A percentile compares a stretch with the other conserved stretches of the same genome.
Evolutionary conservation across 768 basidiomycete genomes (phyloP).

Genomic region (Pluteus cervinus): DNA sequence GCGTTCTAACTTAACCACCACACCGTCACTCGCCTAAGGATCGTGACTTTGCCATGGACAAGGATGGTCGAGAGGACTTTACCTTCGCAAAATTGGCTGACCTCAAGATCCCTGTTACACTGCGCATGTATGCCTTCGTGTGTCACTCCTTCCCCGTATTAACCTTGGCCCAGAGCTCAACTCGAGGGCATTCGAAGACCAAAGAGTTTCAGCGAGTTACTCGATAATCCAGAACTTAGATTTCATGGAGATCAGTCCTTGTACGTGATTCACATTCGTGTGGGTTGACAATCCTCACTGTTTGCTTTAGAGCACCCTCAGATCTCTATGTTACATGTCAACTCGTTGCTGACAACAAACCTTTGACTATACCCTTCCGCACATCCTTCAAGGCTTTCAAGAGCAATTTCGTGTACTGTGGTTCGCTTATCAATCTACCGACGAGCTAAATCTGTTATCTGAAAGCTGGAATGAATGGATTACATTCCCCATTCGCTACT

Average conservation of each 20-base stretch:
- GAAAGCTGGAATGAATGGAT: slow-evolving; percentile 95
- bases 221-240: slow-evolving; percentile 76
- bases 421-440: neutral
- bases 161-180: slow-evolving; percentile 53
- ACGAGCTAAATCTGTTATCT: neutral
- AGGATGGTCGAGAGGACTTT: slow-evolving; percentile 75
- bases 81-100: slow-evolving; percentile 90
- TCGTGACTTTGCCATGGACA: slow-evolving; percentile 32
- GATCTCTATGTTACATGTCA: slow-evolving; percentile 94
- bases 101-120: slow-evolving; percentile 81
- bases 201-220: slow-evolving; percentile 67
- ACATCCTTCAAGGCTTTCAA: slow-evolving; percentile 94
- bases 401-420: slow-evolving; percentile 63
- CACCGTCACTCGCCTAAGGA: too few relatives aligned
- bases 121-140: slow-evolving; percentile 81
- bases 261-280: slow-evolving; percentile 34
- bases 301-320: slow-evolving; percentile 61
- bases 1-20: too few relatives aligned
- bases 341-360: slow-evolving; percentile 89
- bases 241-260: slow-evolving; percentile 81
- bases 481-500: slow-evolving; percentile 85
- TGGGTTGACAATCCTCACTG: slow-evolving; percentile 20
- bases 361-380: slow-evolving; percentile 84
- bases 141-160: slow-evolving; percentile 1
- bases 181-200: slow-evolving; percentile 78